These are phyloP conservation scores for Hygrophoropsis aurantiaca DNA, from an alignment of 768 basidiomycete genomes.

Conservation along the genomic window DNA sequence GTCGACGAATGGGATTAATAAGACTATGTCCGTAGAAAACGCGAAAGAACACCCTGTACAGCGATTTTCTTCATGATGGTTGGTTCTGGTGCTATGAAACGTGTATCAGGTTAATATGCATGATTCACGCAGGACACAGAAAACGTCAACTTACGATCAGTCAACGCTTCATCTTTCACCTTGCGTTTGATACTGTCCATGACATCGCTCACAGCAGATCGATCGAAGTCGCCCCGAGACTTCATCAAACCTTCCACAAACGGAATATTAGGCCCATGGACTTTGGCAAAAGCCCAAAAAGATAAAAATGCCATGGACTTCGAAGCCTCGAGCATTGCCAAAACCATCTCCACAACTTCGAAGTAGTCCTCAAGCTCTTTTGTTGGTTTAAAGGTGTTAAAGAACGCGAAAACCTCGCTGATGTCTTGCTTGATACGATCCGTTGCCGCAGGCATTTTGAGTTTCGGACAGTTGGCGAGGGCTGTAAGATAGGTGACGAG, in stretches of 20 bases:
- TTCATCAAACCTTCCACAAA: conserved; percentile 92
- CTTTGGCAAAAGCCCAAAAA: conserved; percentile 91
- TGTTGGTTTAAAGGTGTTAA: conserved; percentile 71
- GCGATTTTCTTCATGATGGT: conserved; percentile 92
- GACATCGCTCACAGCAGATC: conserved; percentile 83
- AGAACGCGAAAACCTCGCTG: conserved; percentile 74
- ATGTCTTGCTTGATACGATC: conserved; percentile 84
- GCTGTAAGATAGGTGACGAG: conserved; percentile 88
- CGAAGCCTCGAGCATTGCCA: conserved; percentile 80
- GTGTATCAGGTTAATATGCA: conserved; percentile 8
- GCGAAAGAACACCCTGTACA: conserved; percentile 71
- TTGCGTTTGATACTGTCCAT: conserved; percentile 94
- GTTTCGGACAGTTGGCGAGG: conserved; percentile 78
- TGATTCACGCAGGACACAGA: not conserved
- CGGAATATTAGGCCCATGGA: conserved; percentile 87
- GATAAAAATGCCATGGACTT: conserved; percentile 90
- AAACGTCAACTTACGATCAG: conserved; percentile 65
- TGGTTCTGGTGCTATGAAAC: conserved; percentile 63
- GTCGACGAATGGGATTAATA: not conserved
- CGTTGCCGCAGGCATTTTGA: conserved; percentile 83
- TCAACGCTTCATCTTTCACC: conserved; percentile 83
- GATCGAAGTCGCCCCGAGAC: conserved; percentile 86
- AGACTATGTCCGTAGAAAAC: conserved; percentile 57
- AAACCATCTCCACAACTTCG: conserved; percentile 81
- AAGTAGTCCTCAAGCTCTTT: conserved; percentile 83